Base-by-base conservation (phyloP, 2,329 filamentous ascomycete species). In the Scedosporium aurantiacum region DNA sequence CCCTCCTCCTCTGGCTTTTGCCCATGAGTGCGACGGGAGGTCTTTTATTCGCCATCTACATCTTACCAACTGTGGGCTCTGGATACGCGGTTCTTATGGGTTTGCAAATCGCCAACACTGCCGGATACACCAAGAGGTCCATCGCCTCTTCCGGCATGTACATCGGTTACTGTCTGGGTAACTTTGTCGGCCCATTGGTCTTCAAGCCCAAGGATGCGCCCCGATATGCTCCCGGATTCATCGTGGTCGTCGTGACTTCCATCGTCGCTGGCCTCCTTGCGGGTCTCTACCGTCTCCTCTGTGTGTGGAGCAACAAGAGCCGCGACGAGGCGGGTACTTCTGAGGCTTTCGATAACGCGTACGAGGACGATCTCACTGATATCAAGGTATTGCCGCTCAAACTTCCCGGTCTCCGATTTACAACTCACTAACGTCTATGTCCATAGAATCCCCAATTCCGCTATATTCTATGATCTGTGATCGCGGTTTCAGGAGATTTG, bases 271-370 rank as follows among this genome's bases (percentile, higher is more conserved):
- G 68, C 1, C 43, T 74, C 5, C 68, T 79, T 3, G 71, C 73
- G 0, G 62, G 80, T 5, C 66, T 74, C 0, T 80, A 80, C 64
- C 74, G 78, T 3, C 69, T 71, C 40, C 63, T 79, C 5, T 79
- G 77, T 63, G 68, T 76, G 4, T 72, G 69, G 70, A 71, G 77
- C 10, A 81, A 81, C 63, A 68, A 67, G 18, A 70, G 68, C 61
- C 72, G 77, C 27, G 77, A 81, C 62, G 69, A 68, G 56, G 65
- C 73, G 1, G 76, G 76, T 2, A 72, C 70, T 8, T 61, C 71
- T n/a, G 78, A 82, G 67, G 77, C 72, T 1, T 82, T 75, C 56
- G 79, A 81, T 55, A 74, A 81, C 66, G 79, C 79, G 0, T 81
- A 79, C 62, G 76, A 81, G 58, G 78, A 82, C 66, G 78, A 80